Base-by-base conservation (phyloP, 2,329 filamentous ascomycete genomes). In the Tricladium varicosporioides region DNA sequence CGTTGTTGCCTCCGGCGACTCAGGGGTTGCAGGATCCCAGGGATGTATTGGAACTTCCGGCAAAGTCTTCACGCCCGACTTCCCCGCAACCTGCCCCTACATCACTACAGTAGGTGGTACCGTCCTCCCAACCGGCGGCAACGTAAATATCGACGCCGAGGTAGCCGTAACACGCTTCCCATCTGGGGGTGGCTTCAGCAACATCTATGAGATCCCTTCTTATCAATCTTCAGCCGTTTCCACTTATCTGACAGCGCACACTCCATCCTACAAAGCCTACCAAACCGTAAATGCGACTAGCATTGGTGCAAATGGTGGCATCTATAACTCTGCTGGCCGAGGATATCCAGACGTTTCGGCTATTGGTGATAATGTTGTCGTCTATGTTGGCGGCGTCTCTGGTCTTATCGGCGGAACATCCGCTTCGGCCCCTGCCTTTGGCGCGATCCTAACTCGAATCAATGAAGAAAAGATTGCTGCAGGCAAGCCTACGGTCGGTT, bases 71-170 rank as follows among this genome's bases (percentile, higher is more conserved):
- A 55, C 56, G 7, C 78, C 85, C 1, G 79, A 78, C 1, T 90
- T 89, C 71, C 87, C 87, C 0, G 81, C 80, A 0, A 80, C 80
- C 0, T 90, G 87, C 64, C 87, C 86, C 0, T 89, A 82, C 69
- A 80, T 89, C n/a, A 89, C 87, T 1, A 73, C 80, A 1, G 80
- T 89, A 1, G 87, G 87, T 16, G 85, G 82, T 1, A 85, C 84
- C 1, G 72, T 73, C 61, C 73, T 76, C 52, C 74, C 78, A 54
- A 62, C 73, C 1, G 54, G 56, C 9, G 62, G 43, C 15, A 63
- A 51, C 27, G 59, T 58, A 78, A 78, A n/a, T 76, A 80, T 60
- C 69, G 75, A 61, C 42, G 54, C 53, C 10, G 59, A 62, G 27
- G 53, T 54, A 9, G 57, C 60, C n/a, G 56, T 59, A 14, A 75